Base-by-base conservation (phyloP, 139 green algal species). In the Monoraphidium neglectum region DNA sequence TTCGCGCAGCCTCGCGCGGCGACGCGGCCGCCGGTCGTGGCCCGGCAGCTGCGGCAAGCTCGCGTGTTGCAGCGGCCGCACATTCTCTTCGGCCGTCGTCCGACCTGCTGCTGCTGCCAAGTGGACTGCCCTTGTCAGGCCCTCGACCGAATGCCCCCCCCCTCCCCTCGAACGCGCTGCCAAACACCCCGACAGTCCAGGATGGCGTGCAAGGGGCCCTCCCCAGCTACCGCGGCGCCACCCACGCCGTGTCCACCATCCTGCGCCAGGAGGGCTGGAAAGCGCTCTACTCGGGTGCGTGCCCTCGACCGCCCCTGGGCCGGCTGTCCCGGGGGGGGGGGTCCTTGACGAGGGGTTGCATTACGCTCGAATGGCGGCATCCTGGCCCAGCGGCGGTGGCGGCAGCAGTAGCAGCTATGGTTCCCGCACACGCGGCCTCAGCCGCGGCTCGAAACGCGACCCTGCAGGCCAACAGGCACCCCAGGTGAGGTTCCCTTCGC, bases 271-370 rank as follows among this genome's bases (percentile, higher is more conserved):
- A 96, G 72, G 93, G 93, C 26, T 91, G 81, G 84, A 72, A 77
- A 24, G 87, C 81, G 3, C 85, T 97, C 43, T 95, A 95, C 81
- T 84, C 91, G 60, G 93, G 93, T 51, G 43, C 43, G 43, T 51
- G 43, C 43, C 8, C 8, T 12, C 43, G 43, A 8, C 43, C 8
- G 8, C 43, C 8, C 43, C 43, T 8, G 8, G 8, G 43, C 43
- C 43, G 43, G 8, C 8, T 51, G 43, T 12, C 43, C 8, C 43
- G n/a, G n/a, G n/a, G n/a, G n/a, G n/a, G n/a, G n/a, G n/a, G n/a
- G n/a, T n/a, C n/a, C n/a, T n/a, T n/a, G n/a, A n/a, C n/a, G n/a
- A n/a, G n/a, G n/a, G n/a, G n/a, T n/a, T n/a, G n/a, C n/a, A n/a
- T n/a, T n/a, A n/a, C n/a, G n/a, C n/a, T n/a, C n/a, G n/a, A n/a